Conservation (phyloP, 202 grass and related monocot species). For the Zoysia matrella region DNA sequence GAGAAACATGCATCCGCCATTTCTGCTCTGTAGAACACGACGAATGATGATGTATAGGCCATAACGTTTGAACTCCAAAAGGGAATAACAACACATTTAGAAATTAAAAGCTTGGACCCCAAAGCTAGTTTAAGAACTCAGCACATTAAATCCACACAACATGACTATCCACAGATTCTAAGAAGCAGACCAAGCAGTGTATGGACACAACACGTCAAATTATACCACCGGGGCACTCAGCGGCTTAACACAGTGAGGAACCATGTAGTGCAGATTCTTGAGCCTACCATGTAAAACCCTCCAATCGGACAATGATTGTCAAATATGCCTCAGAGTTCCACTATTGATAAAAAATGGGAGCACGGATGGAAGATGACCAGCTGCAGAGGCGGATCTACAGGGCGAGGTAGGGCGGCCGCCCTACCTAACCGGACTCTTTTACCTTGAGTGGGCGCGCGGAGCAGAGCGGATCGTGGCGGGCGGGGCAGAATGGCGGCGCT, state of each 20-base stretch:
- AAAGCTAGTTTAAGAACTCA: background rate
- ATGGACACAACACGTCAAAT: background rate
- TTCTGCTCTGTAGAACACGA: conserved; percentile 54
- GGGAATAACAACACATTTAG: background rate
- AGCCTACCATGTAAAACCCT: background rate
- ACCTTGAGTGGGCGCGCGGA: too few species aligned
- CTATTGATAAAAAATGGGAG: conserved; percentile 12
- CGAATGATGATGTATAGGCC: background rate
- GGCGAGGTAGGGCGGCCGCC: too few species aligned
- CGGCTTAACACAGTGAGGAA: background rate
- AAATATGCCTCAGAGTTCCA: background rate
- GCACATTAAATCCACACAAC: background rate
- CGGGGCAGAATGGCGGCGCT: too few species aligned
- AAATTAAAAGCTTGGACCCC: background rate
- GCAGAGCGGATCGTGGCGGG: too few species aligned
- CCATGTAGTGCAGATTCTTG: conserved; percentile 10
- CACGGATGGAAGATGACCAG: conserved; percentile 31
- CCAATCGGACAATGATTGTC: background rate
- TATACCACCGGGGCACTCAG: background rate
- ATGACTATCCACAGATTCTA: conserved; percentile 3
- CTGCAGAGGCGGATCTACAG: background rate
- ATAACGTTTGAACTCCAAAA: conserved; percentile 22
- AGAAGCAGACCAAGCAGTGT: background rate
- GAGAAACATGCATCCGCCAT: conserved; percentile 71
- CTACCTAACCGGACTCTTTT: too few species aligned